These are phyloP conservation scores for Colletotrichum costaricense DNA, from an alignment of 2,329 filamentous ascomycete genomes.

Conservation along the genomic window DNA sequence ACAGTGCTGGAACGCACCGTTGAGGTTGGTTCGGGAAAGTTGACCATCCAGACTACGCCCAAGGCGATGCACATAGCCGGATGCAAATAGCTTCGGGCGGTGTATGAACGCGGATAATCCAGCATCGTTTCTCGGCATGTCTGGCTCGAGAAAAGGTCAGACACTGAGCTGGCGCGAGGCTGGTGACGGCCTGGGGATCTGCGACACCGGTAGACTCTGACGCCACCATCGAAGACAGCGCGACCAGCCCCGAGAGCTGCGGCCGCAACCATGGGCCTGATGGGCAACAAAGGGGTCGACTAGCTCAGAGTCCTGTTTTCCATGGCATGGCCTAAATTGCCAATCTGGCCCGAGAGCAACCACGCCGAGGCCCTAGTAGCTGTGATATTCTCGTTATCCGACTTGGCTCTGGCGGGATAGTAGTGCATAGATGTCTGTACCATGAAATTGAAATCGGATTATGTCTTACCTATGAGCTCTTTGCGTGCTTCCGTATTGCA, in stretches of 20 bases:
- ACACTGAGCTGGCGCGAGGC: neutral
- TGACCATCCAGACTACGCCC: neutral
- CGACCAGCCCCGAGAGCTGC: neutral
- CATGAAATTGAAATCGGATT: neutral
- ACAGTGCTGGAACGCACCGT: neutral
- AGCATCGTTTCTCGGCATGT: neutral
- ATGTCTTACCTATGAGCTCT: neutral
- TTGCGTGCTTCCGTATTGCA: no score
- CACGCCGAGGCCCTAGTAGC: neutral
- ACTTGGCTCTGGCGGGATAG: neutral
- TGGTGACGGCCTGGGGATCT: slow-evolving; percentile 19
- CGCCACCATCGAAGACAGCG: slow-evolving; percentile 11
- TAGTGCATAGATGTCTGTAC: neutral
- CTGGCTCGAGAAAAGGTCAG: slow-evolving; percentile 2
- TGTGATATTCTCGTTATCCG: neutral
- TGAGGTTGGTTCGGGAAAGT: neutral
- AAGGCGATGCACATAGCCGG: neutral
- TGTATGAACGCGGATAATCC: neutral
- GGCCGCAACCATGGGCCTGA: slow-evolving; percentile 3
- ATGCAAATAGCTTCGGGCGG: neutral
- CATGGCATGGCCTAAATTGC: neutral
- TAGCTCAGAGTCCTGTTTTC: neutral
- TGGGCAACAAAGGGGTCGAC: slow-evolving; percentile 1
- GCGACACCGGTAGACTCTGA: slow-evolving; percentile 12
- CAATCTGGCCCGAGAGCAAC: neutral